Conservation (phyloP, 441 rosid genomes). For the Gossypium gossypioides region DNA sequence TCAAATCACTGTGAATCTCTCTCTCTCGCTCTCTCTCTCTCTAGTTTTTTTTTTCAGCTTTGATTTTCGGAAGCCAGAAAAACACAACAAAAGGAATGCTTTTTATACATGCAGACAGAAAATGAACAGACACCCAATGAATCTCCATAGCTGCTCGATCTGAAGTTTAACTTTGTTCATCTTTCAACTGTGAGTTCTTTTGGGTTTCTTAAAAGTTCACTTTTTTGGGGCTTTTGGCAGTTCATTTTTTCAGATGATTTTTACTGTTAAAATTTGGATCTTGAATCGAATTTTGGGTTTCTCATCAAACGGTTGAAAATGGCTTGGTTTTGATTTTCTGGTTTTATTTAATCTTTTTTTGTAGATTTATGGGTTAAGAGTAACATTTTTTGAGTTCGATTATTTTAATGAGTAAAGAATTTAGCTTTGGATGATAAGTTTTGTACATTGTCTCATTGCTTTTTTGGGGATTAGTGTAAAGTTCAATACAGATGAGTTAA, state of each 20-base stretch:
- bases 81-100: not conserved
- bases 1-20: slow-evolving; percentile 21
- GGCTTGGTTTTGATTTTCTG: not conserved
- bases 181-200: slow-evolving; percentile 23
- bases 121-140: slow-evolving; percentile 20
- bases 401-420: not conserved
- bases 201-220: not conserved
- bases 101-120: slow-evolving; percentile 6
- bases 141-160: slow-evolving; percentile 25
- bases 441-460: not conserved
- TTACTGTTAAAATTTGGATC: slow-evolving; percentile 3
- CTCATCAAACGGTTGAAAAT: not conserved
- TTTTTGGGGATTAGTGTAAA: not conserved
- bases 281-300: slow-evolving; percentile 10
- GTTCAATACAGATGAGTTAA: not conserved
- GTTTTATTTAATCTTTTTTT: not conserved
- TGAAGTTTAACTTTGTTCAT: slow-evolving; percentile 24
- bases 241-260: not conserved
- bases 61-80: not conserved
- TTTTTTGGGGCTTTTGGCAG: not conserved
- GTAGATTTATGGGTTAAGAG: not conserved
- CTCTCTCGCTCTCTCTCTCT: slow-evolving; percentile 5
- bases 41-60: slow-evolving; percentile 10
- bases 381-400: not conserved
- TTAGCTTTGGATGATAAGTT: slow-evolving; percentile 6